These are phyloP conservation scores for Xanthoceras sorbifolium DNA, from an alignment of 345 rosid genomes.

Conservation along the genomic window DNA sequence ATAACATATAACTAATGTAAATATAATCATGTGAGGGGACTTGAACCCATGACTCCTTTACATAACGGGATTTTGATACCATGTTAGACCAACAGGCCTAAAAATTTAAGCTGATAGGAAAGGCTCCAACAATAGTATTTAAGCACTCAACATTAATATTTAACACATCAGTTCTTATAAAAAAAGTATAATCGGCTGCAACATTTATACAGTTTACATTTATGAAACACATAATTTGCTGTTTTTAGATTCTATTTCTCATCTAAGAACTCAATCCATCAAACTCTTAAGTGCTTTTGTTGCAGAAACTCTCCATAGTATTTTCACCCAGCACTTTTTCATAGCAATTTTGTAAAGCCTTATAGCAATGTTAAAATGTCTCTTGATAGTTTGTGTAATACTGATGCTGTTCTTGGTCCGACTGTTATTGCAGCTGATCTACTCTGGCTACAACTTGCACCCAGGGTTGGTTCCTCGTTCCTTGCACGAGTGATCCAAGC, in stretches of 20 bases:
- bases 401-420: conserved; percentile 12
- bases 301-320: neutral
- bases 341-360: neutral
- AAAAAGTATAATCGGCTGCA: neutral
- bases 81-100: no score
- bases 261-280: no score
- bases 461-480: conserved; percentile 98
- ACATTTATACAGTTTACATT: neutral
- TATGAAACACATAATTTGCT: neutral
- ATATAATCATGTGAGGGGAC: no score
- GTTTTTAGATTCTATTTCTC: neutral
- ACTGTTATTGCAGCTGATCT: conserved; percentile 66
- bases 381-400: neutral
- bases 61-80: no score
- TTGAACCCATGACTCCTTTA: no score
- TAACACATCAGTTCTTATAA: neutral
- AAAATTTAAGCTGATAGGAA: no score
- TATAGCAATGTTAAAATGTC: neutral
- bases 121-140: no score
- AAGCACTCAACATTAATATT: no score
- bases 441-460: conserved; percentile 89
- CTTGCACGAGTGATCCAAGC: conserved; percentile 81
- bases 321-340: neutral
- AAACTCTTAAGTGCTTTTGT: neutral
- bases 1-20: no score